Evolutionary conservation across 306 rosid genomes (phyloP).

Genomic region (Rubus idaeus): DNA sequence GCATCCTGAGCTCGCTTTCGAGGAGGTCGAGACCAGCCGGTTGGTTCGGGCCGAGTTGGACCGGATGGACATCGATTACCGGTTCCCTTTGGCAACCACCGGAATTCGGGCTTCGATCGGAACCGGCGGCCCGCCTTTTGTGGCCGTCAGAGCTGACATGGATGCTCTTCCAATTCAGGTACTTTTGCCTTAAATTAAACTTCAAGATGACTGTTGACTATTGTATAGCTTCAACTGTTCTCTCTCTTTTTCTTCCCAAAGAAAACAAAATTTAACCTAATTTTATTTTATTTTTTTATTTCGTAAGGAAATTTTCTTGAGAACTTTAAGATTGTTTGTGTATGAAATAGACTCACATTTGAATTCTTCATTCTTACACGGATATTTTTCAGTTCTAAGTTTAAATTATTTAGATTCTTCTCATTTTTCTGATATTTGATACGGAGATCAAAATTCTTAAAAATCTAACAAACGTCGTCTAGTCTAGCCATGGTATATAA

Average conservation of each 20-base stretch:
- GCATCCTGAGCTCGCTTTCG: slow-evolving; percentile 88
- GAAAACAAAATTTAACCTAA: not conserved
- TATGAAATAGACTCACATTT: not conserved
- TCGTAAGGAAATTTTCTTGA: not conserved
- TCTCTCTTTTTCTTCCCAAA: not conserved
- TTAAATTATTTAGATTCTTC: not conserved
- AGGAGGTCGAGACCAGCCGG: slow-evolving; percentile 79
- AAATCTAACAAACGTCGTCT: not conserved
- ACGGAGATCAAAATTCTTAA: not conserved
- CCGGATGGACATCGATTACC: slow-evolving; percentile 63
- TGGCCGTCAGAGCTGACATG: slow-evolving; percentile 96
- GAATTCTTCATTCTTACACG: not conserved
- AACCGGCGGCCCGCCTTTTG: slow-evolving; percentile 86
- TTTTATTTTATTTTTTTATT: not conserved
- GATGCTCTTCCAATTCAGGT: slow-evolving; percentile 99
- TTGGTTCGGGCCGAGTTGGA: slow-evolving; percentile 73
- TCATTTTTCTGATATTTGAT: too few species aligned
- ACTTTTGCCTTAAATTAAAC: not conserved
- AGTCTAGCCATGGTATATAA: not conserved
- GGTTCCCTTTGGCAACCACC: slow-evolving; percentile 68
- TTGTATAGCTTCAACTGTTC: not conserved
- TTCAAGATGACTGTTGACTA: too few species aligned
- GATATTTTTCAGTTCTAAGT: not conserved
- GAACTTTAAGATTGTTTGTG: not conserved
- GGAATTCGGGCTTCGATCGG: slow-evolving; percentile 91